Evolutionary conservation across 306 rosid species (phyloP).

Genomic region (Parietaria judaica): DNA sequence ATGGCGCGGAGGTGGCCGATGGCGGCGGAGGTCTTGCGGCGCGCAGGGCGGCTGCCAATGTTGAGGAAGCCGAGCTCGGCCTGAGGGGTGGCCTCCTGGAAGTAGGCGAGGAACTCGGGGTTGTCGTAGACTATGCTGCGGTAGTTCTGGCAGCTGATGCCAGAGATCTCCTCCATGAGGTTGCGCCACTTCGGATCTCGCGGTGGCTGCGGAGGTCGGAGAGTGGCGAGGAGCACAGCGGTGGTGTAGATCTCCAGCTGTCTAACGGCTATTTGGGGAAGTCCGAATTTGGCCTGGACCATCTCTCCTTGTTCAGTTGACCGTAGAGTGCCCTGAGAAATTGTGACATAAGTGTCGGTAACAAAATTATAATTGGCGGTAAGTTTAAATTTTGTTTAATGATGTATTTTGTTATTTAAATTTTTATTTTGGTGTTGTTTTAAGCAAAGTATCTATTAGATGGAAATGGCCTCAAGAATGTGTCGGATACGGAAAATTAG

Average conservation of each 20-base stretch:
- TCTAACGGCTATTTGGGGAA: conserved; percentile 85
- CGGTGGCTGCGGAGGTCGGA: conserved; percentile 81
- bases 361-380: too few species aligned
- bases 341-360: too few species aligned
- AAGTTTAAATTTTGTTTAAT: too few species aligned
- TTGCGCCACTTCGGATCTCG: conserved; percentile 83
- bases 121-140: conserved; percentile 72
- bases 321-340: conserved; percentile 67
- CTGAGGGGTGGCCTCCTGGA: conserved; percentile 93
- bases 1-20: conserved; percentile 91
- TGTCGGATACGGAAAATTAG: too few species aligned
- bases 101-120: conserved; percentile 78
- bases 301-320: conserved; percentile 98
- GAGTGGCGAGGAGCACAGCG: conserved; percentile 89
- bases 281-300: conserved; percentile 90
- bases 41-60: conserved; percentile 91
- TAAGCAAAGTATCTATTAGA: too few species aligned
- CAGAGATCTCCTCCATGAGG: conserved; percentile 87
- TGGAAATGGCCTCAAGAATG: too few species aligned
- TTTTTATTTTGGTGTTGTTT: too few species aligned
- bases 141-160: conserved; percentile 68
- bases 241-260: conserved; percentile 94
- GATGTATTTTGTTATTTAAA: too few species aligned
- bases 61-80: conserved; percentile 95
- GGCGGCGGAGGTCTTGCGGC: conserved; percentile 64